phyloP scores from a whole-genome alignment of 1,284 basidiomycete genomes.

The Ganoderma multipileum region DNA sequence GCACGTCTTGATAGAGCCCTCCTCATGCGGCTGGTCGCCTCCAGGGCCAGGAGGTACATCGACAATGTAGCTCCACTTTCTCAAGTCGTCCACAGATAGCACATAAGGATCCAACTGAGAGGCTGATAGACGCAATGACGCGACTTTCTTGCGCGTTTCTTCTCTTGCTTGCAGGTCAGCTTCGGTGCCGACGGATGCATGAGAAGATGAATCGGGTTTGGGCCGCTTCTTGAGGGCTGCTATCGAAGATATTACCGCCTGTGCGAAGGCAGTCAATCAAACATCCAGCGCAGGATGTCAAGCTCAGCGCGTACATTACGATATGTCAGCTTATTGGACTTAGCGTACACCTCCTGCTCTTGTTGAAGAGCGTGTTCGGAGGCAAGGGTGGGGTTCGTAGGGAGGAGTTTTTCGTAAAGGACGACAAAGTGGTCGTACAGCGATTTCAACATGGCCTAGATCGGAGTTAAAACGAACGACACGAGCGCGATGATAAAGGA shows the following conservation, averaged over 20 bases:
- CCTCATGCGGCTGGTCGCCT: slow-evolving; percentile 66
- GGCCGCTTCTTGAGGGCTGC: slow-evolving; percentile 77
- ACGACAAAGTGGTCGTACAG: slow-evolving; percentile 72
- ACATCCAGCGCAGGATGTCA: neutral
- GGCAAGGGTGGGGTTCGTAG: slow-evolving; percentile 62
- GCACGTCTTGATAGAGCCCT: slow-evolving; percentile 74
- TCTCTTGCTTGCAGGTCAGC: slow-evolving; percentile 64
- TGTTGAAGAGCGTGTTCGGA: slow-evolving; percentile 79
- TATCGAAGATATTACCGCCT: slow-evolving; percentile 80
- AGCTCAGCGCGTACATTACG: slow-evolving; percentile 62
- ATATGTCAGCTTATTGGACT: slow-evolving; percentile 78
- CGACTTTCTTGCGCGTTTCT: slow-evolving; percentile 64
- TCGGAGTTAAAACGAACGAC: slow-evolving; percentile 10
- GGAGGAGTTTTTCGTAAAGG: slow-evolving; percentile 64
- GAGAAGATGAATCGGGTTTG: slow-evolving; percentile 63
- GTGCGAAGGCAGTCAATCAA: slow-evolving; percentile 9
- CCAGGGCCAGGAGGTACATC: slow-evolving; percentile 71
- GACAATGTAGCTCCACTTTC: slow-evolving; percentile 74
- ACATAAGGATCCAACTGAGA: slow-evolving; percentile 63
- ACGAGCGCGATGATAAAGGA: slow-evolving; percentile 10
- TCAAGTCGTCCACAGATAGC: slow-evolving; percentile 64
- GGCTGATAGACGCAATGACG: slow-evolving; percentile 63
- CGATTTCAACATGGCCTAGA: slow-evolving; percentile 72
- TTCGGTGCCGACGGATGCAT: slow-evolving; percentile 86
- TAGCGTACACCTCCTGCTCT: slow-evolving; percentile 78